Conservation (phyloP, 331 rosid genomes). For the Acacia concinna region DNA sequence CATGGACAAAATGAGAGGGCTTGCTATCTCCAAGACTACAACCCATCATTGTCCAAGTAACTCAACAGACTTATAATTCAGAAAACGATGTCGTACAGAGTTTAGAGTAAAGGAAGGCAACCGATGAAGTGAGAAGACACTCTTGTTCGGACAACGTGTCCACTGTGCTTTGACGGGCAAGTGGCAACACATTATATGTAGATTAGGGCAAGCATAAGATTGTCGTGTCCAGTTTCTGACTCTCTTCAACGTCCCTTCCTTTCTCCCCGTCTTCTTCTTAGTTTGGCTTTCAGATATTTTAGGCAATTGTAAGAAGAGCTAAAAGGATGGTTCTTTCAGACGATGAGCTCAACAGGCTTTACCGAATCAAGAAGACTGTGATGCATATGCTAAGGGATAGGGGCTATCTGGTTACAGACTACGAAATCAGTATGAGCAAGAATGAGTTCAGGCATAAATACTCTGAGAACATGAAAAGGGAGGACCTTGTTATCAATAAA, state of each 20-base stretch:
- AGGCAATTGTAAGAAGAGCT: not conserved
- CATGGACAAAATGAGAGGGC: no score
- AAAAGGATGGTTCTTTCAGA: slow-evolving; percentile 55
- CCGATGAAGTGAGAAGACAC: no score
- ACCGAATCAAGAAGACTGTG: slow-evolving; percentile 57
- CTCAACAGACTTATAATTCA: no score
- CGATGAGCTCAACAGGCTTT: slow-evolving; percentile 48
- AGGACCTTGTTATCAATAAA: slow-evolving; percentile 58
- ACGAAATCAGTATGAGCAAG: not conserved
- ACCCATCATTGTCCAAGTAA: no score
- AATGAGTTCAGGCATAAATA: slow-evolving; percentile 18
- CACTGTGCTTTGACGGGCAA: no score
- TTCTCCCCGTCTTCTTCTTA: not conserved
- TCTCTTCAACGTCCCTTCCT: not conserved
- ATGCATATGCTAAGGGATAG: slow-evolving; percentile 68
- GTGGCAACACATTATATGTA: no score
- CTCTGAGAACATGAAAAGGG: slow-evolving; percentile 63
- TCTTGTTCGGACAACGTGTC: no score
- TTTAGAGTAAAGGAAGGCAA: no score
- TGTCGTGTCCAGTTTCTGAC: not conserved
- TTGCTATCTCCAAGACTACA: no score
- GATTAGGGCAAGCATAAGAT: not conserved
- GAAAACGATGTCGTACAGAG: no score
- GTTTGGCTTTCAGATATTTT: not conserved
- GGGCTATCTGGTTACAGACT: not conserved